Percentiles rank a stretch among this genome's conserved stretches.
phyloP scores from a whole-genome alignment of 805 yeast species.

The Cyberlindnera galapagoensis region DNA sequence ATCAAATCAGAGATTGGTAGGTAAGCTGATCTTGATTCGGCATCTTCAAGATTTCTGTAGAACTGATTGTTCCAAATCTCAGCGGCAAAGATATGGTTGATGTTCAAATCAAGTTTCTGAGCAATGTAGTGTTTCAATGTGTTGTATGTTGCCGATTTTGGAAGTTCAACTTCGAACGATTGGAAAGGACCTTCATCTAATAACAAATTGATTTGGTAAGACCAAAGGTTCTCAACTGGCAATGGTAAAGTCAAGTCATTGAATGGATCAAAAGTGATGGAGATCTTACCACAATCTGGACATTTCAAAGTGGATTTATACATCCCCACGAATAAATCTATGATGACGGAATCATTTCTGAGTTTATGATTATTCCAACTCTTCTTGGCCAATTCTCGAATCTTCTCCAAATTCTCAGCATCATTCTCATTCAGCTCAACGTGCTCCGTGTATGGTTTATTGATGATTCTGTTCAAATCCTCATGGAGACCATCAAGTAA shows the following conservation, averaged over 20 bases:
- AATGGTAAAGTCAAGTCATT: conserved; percentile 86
- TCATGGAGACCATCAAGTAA: conserved; percentile 86
- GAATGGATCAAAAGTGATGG: conserved; percentile 91
- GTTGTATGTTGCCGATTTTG: conserved; percentile 54
- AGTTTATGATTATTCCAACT: conserved; percentile 78
- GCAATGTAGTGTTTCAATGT: conserved; percentile 61
- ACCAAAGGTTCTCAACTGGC: conserved; percentile 73
- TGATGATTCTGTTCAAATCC: conserved; percentile 74
- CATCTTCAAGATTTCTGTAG: conserved; percentile 60
- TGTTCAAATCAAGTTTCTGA: conserved; percentile 32
- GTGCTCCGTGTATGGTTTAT: conserved; percentile 84
- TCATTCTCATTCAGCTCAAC: conserved; percentile 71
- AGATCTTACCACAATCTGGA: conserved; percentile 73
- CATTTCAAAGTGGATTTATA: conserved; percentile 88
- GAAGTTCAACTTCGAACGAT: conserved; percentile 63
- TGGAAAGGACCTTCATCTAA: conserved; percentile 48
- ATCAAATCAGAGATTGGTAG: conserved; percentile 66
- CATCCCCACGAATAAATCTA: conserved; percentile 83
- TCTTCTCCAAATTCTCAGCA: conserved; percentile 43
- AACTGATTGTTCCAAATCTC: conserved; percentile 65
- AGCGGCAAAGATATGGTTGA: conserved; percentile 39
- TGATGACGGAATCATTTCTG: conserved; percentile 79
- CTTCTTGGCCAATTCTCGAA: conserved; percentile 56
- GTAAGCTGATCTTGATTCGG: conserved; percentile 44
- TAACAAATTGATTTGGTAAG: conserved; percentile 53